Base-by-base conservation (phyloP, 768 basidiomycete species). In the Trametes coccinea region DNA sequence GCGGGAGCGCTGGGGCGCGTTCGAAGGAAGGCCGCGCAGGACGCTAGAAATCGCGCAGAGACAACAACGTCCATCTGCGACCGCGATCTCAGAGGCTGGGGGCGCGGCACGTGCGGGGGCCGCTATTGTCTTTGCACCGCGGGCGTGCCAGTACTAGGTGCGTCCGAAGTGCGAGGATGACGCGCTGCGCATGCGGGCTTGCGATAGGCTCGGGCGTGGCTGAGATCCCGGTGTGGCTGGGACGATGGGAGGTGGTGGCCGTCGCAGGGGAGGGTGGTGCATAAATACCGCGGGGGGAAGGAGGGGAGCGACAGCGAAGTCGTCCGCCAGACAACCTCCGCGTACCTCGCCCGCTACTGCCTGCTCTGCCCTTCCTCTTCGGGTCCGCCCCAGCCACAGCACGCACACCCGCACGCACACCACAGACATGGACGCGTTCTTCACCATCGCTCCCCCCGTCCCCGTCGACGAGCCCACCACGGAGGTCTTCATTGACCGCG, bases 391-490 rank as follows among this genome's bases (percentile, higher is more conserved):
- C 47, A 40, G 39, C 37, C 47, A 48, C 37, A 49, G 45, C 34
- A 48, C 34, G 46, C 45, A 6, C n/a, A 9, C 27, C 37, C 41
- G 34, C 45, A 46, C n/a, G 27, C 48, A 49, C 30, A 49, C 48
- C 30, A 14, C 27, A 8, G 48, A 30, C 34, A 67, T 67, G 66
- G 66, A 67, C 66, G 66, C 63, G 13, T 62, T 62, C 56, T 66
- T 66, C 66, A 54, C 57, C 53, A 67, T 67, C 52, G 62, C 66
- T 17, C 17, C 56, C 37, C 59, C 62, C 50, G 37, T 61, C 54
- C 66, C 66, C 43, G 48, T 48, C 53, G 66, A 66, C 46, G 65
- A 64, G 57, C 59, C 56, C 31, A 44, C 53, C 56, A 57, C 50
- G 46, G 60, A 61, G 48, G 54, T 62, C 53, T 46, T 59, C 33